Base-by-base conservation (phyloP, 345 rosid species). In the Alliaria petiolata region DNA sequence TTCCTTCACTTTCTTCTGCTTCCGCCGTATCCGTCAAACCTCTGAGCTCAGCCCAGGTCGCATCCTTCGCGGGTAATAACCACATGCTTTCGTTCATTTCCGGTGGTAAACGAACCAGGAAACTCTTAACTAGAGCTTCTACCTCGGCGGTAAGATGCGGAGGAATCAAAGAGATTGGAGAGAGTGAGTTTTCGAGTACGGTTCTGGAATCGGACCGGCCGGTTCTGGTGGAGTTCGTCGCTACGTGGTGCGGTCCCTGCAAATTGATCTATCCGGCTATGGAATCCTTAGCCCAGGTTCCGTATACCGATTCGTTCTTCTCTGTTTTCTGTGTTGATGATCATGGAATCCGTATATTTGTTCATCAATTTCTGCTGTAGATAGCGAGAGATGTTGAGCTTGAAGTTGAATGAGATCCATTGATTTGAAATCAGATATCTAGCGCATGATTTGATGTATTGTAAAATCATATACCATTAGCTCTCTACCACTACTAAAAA, bases 231-330 rank as follows among this genome's bases (percentile, higher is more conserved):
- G 96, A 89, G 81, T 91, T 91, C 82, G 89, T 91, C 3, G 97
- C 97, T 49, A 81, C 69, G 57, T 89, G 97, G 97, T 91, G 97
- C 52, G 97, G 97, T 20, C 96, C 97, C 6, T 91, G 97, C 81
- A 89, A 91, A 47, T 78, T 91, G 67, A 87, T 91, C 70, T 82
- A 90, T 79, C 89, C 93, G 3, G 90, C 93, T 53, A 81, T 89
- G 78, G 87, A 90, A 72, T 78, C 80, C 61, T 63, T 87, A 33
- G 79, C 90, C 5, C 81, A 85, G 89, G 90, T 84, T 43, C 3
- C 28, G 2, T 47, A 0, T n/a, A n/a, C n/a, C n/a, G n/a, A n/a
- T n/a, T 38, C 35, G 20, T 43, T 36, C 25, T 34, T 33, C 7
- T 3, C 0, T 22, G 0, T 30, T 47, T 25, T 26, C 4, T 38